Percentiles rank a stretch among this genome's conserved stretches.
Evolutionary conservation across 805 yeast species (phyloP).

Genomic region (Maudiozyma bulderi): DNA sequence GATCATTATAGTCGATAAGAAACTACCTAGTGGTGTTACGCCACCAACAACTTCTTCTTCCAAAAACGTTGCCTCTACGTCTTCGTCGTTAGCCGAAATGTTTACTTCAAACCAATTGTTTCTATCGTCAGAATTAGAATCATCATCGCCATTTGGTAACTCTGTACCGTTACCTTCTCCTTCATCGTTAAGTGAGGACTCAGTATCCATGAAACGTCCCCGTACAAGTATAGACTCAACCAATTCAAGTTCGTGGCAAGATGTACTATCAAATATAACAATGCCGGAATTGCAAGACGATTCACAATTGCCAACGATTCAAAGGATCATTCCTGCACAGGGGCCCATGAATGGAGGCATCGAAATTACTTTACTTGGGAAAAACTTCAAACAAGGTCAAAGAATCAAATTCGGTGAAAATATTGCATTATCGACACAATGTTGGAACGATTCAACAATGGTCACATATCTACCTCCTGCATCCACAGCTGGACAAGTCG

Average conservation of each 20-base stretch:
- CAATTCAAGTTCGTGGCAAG: neutral
- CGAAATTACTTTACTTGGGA: slow-evolving; percentile 83
- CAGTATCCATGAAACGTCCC: neutral
- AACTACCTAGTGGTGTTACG: slow-evolving; percentile 36
- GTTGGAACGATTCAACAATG: slow-evolving; percentile 90
- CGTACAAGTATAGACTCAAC: slow-evolving; percentile 1
- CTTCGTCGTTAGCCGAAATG: slow-evolving; percentile 1
- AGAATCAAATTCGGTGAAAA: slow-evolving; percentile 78
- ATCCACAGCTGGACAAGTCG: slow-evolving; percentile 76
- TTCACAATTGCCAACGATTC: slow-evolving; percentile 43
- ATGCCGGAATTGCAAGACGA: neutral
- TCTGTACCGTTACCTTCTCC: slow-evolving; percentile 39
- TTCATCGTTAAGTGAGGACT: slow-evolving; percentile 51
- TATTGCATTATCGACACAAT: slow-evolving; percentile 71
- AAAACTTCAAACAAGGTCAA: slow-evolving; percentile 73
- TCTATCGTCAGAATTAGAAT: neutral
- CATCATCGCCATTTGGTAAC: neutral
- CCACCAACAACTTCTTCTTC: neutral
- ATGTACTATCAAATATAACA: neutral
- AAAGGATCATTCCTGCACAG: slow-evolving; percentile 83
- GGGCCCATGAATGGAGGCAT: slow-evolving; percentile 94
- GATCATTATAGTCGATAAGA: slow-evolving; percentile 89
- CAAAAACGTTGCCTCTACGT: neutral
- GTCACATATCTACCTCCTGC: slow-evolving; percentile 92
- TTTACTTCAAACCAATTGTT: slow-evolving; percentile 3